Evolutionary conservation across 78 protist species (phyloP), one percentile per base, ranked within the genome.

Genomic region (Dictyostelium capitatum): DNA sequence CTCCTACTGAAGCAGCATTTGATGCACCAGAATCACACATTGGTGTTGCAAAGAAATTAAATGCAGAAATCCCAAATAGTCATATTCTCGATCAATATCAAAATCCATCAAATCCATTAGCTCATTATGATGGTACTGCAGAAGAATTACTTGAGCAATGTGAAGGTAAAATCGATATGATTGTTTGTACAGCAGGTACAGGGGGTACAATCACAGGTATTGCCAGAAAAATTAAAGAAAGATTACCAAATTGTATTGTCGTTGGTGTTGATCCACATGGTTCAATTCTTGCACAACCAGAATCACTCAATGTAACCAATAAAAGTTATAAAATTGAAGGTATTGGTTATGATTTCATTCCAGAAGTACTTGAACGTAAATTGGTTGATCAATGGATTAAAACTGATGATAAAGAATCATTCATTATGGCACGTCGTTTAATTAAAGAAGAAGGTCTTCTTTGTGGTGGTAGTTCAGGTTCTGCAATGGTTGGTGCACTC

Each of bases 161-260:
- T 51, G 98, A 82, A 12, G 98, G 98, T 64, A 96, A 96, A 53
- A 41, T 98, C 59, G 99, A 98, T 57, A 64, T 89, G 92, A 15
- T 98, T 64, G 99, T 98, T 15, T 81, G 96, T 15, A 97, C 98
- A 6, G 98, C 98, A 1, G 99, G 99, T n/a, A 98, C 99, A 7
- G 99, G 99, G n/a, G 99, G 99, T 50, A 98, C 99, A 43, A 83
- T 98, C 80, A 80, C 97, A 0, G 99, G 99, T 74, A 92, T 97
- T 54, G 99, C 98, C 1, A 64, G 93, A 37, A 80, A 82, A 70
- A 69, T 98, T 77, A 97, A 97, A 92, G 98, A 97, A 89, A 37
- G 57, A 25, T 2, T 41, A 54, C 98, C 98, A 23, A 51, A 95
- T 79, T 20, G 15, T 80, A 82, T 53, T 89, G 75, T 98, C 47